Evolutionary conservation across 345 rosid species (phyloP).

Genomic region (Brassica cretica): DNA sequence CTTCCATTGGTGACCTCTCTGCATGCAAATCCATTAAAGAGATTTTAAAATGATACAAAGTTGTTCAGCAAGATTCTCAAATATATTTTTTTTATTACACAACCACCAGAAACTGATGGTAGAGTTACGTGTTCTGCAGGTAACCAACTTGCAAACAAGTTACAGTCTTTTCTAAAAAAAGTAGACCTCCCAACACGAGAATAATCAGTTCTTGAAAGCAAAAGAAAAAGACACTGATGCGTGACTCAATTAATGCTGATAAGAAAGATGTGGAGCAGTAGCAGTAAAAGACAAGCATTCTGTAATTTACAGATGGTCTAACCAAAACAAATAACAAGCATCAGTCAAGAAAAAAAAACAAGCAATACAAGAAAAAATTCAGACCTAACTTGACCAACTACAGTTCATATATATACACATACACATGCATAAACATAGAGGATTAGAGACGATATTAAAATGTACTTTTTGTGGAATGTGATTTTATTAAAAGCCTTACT

Average conservation of each 20-base stretch:
- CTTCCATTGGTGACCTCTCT: slow-evolving; percentile 54
- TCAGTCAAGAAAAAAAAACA: not conserved
- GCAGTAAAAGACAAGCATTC: slow-evolving; percentile 19
- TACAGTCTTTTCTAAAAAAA: not conserved
- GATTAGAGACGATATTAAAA: not conserved
- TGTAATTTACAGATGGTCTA: slow-evolving; percentile 7
- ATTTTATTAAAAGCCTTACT: too few relatives aligned
- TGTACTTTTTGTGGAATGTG: not conserved
- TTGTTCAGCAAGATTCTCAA: not conserved
- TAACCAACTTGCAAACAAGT: slow-evolving; percentile 19
- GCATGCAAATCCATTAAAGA: slow-evolving; percentile 37
- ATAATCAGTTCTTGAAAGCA: slow-evolving; percentile 1
- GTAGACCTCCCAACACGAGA: slow-evolving; percentile 31
- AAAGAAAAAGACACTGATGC: not conserved
- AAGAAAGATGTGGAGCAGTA: not conserved
- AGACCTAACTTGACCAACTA: slow-evolving; percentile 39
- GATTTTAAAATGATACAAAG: not conserved
- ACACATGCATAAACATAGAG: slow-evolving; percentile 11
- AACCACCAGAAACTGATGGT: slow-evolving; percentile 18
- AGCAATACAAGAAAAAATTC: not conserved
- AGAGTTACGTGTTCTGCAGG: slow-evolving; percentile 2
- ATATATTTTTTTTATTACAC: not conserved
- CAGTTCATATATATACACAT: not conserved
- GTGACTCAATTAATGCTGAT: slow-evolving; percentile 2
- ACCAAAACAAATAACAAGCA: not conserved